Percentiles rank a stretch among this genome's conserved stretches.
These are phyloP conservation scores for Lagerstroemia speciosa DNA, from an alignment of 345 rosid genomes.

Conservation along the genomic window DNA sequence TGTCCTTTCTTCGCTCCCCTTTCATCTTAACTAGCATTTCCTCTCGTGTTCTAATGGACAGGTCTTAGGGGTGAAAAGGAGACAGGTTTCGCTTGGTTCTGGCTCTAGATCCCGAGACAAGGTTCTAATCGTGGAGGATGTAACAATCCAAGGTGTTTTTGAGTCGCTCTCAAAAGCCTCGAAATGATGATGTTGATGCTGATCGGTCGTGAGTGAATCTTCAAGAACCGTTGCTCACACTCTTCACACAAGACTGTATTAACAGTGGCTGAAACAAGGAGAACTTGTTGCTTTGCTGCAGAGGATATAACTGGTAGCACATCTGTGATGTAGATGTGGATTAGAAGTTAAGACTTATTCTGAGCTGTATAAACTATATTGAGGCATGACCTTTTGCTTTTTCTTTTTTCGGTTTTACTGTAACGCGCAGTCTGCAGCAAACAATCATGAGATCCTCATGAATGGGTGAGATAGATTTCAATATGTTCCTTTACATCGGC, in stretches of 20 bases:
- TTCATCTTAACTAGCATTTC: background rate
- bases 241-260: background rate
- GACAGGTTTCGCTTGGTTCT: slow-evolving; percentile 71
- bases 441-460: too few species aligned
- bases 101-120: slow-evolving; percentile 92
- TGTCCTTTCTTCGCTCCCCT: background rate
- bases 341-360: background rate
- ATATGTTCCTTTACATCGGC: background rate
- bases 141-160: slow-evolving; percentile 42
- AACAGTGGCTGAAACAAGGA: background rate
- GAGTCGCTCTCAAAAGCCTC: slow-evolving; percentile 48
- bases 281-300: background rate
- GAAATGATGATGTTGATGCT: slow-evolving; percentile 15
- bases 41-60: slow-evolving; percentile 15
- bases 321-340: background rate
- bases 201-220: background rate
- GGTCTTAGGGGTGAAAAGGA: slow-evolving; percentile 76
- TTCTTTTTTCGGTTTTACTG: too few species aligned
- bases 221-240: background rate
- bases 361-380: background rate
- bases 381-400: background rate
- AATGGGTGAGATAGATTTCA: background rate
- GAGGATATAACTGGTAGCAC: background rate
- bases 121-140: slow-evolving; percentile 73
- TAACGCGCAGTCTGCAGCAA: too few species aligned